Conservation (phyloP, 2,329 filamentous ascomycete species). For the Fusarium sterilihyphosum region DNA sequence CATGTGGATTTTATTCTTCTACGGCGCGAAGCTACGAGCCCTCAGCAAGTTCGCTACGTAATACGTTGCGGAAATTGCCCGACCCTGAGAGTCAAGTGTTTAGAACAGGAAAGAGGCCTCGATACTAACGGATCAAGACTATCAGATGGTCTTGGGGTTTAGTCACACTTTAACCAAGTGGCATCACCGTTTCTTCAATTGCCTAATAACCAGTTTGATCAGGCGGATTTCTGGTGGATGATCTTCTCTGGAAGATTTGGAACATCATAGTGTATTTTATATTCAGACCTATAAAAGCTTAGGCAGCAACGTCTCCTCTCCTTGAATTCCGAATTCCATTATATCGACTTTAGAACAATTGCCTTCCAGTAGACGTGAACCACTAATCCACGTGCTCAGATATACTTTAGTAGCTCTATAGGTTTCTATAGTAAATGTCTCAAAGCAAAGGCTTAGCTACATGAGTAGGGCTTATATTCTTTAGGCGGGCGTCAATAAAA, state of each 20-base stretch:
- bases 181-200: accelerated
- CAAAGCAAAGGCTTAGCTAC: not conserved
- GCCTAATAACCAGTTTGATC: accelerated
- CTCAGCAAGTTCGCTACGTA: conserved; percentile 64
- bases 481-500: accelerated
- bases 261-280: not conserved
- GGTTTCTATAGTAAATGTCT: not conserved
- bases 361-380: not conserved
- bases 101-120: too few relatives aligned
- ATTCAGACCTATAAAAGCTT: accelerated
- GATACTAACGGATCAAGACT: accelerated
- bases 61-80: not conserved
- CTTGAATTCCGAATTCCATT: too few relatives aligned
- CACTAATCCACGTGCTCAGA: accelerated
- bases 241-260: not conserved
- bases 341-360: too few relatives aligned
- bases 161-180: not conserved
- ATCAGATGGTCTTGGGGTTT: accelerated
- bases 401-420: accelerated
- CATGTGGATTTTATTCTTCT: conserved; percentile 68
- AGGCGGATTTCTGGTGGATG: accelerated
- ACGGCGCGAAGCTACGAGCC: conserved; percentile 61
- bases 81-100: not conserved
- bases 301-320: not conserved
- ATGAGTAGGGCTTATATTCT: not conserved